A percentile compares a stretch with the other conserved stretches of the same genome.
phyloP scores from a whole-genome alignment of 208 protist genomes.

The Leishmania tarentolae region DNA sequence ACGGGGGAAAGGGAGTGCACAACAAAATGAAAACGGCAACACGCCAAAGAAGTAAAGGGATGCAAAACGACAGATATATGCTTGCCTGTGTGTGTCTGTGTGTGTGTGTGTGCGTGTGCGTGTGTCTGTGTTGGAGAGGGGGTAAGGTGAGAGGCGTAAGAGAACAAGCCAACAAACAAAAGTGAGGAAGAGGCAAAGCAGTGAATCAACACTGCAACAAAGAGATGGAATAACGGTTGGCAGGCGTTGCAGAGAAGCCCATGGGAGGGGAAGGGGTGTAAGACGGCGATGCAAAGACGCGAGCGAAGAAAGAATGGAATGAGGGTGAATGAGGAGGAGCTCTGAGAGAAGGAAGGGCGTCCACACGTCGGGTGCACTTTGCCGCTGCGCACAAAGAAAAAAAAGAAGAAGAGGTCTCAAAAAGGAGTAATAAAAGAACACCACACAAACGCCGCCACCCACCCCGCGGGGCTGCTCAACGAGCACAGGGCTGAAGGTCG shows the following conservation, averaged over 20 bases:
- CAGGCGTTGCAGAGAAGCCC: background rate
- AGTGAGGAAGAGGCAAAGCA: background rate
- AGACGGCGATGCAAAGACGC: background rate
- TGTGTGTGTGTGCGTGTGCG: background rate
- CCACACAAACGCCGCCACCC: too few species aligned
- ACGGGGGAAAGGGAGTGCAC: background rate
- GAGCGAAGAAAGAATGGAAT: background rate
- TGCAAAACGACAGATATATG: background rate
- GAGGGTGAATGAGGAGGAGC: background rate
- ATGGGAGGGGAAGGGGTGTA: background rate
- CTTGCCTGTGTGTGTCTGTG: too few species aligned
- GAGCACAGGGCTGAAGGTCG: background rate
- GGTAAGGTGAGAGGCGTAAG: background rate
- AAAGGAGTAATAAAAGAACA: constrained; percentile 17
- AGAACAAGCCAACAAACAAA: background rate
- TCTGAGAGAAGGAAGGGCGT: background rate
- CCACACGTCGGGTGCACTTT: background rate
- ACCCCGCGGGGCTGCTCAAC: background rate
- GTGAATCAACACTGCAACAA: background rate
- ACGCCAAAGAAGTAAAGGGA: background rate
- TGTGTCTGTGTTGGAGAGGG: background rate
- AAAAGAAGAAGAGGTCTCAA: background rate
- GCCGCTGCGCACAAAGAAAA: background rate
- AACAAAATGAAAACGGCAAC: background rate
- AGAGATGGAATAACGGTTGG: background rate